These are phyloP conservation scores for Nelumbo lutea DNA, from an alignment of 164 flowering plant genomes.

Conservation along the genomic window DNA sequence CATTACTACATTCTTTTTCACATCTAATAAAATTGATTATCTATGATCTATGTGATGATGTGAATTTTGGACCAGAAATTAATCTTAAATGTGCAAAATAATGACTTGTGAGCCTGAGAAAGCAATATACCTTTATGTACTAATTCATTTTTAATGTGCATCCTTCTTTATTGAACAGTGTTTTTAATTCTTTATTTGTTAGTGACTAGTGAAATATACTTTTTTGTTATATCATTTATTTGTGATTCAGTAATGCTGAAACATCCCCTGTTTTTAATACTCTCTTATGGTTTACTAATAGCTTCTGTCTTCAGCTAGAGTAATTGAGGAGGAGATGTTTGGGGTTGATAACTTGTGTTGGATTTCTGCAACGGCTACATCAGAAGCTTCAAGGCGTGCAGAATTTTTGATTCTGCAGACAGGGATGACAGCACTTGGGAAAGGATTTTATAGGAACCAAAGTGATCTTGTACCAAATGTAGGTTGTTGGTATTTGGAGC, in stretches of 20 bases:
- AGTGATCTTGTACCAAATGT: conserved; percentile 92
- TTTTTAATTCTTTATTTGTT: neutral
- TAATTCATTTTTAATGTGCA: neutral
- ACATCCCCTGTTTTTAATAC: neutral
- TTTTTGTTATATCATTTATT: neutral
- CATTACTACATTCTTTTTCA: too few species aligned
- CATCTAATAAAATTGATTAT: too few species aligned
- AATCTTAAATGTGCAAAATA: neutral
- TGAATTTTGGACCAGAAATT: neutral
- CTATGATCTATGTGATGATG: neutral
- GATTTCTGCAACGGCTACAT: conserved; percentile 84
- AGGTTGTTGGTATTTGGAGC: conserved; percentile 15
- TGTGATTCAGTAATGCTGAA: neutral
- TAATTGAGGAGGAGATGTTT: conserved; percentile 94
- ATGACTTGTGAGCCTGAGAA: too few species aligned
- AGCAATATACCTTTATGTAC: neutral
- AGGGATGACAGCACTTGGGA: conserved; percentile 97
- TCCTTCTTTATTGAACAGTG: too few species aligned
- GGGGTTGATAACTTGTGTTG: conserved; percentile 89
- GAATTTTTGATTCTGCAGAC: conserved; percentile 79
- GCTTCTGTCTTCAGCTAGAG: conserved; percentile 58
- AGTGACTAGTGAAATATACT: neutral
- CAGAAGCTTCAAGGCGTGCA: conserved; percentile 71
- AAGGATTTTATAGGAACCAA: conserved; percentile 69
- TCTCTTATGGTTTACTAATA: conserved; percentile 7